A percentile compares a stretch with the other conserved stretches of the same genome.
These are phyloP conservation scores for Lathyrus aphaca DNA, from an alignment of 306 rosid species.

Conservation along the genomic window DNA sequence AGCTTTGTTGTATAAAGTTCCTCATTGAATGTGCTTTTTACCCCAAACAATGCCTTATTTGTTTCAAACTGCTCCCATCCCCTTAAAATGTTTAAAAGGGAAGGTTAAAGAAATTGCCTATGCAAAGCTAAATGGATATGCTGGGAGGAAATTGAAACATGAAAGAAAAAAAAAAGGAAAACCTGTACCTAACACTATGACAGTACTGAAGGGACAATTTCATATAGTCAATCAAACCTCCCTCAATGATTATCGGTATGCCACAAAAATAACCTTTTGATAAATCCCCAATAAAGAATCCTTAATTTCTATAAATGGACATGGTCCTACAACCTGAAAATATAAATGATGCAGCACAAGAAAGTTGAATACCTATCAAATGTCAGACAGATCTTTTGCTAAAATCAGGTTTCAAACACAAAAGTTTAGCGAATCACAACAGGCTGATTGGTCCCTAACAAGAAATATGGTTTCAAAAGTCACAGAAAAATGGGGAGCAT, in stretches of 20 bases:
- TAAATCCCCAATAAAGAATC: slow-evolving; percentile 15
- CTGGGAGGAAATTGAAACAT: slow-evolving; percentile 17
- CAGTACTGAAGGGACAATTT: slow-evolving; percentile 14
- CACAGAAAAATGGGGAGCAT: slow-evolving; percentile 7
- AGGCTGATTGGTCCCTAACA: slow-evolving; percentile 22
- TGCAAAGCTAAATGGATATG: slow-evolving; percentile 26
- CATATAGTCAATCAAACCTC: slow-evolving; percentile 34
- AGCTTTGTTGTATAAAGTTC: slow-evolving; percentile 93
- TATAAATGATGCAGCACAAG: slow-evolving; percentile 13
- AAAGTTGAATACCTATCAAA: background rate
- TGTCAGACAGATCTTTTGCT: slow-evolving; percentile 19
- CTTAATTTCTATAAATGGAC: slow-evolving; percentile 14
- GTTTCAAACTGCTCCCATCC: slow-evolving; percentile 95
- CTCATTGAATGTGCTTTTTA: slow-evolving; percentile 88
- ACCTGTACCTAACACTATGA: slow-evolving; percentile 21
- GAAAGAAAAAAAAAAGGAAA: slow-evolving; percentile 9
- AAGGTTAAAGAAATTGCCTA: slow-evolving; percentile 1
- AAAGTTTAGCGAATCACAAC: slow-evolving; percentile 11
- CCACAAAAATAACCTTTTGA: slow-evolving; percentile 30
- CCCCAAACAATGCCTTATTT: slow-evolving; percentile 84
- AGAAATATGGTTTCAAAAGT: slow-evolving; percentile 17
- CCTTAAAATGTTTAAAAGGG: slow-evolving; percentile 46
- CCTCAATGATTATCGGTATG: slow-evolving; percentile 21
- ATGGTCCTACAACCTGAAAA: slow-evolving; percentile 20
- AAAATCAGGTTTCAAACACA: slow-evolving; percentile 24